These are phyloP conservation scores for Penicillium steckii DNA, from an alignment of 495 filamentous ascomycete genomes.

Conservation along the genomic window DNA sequence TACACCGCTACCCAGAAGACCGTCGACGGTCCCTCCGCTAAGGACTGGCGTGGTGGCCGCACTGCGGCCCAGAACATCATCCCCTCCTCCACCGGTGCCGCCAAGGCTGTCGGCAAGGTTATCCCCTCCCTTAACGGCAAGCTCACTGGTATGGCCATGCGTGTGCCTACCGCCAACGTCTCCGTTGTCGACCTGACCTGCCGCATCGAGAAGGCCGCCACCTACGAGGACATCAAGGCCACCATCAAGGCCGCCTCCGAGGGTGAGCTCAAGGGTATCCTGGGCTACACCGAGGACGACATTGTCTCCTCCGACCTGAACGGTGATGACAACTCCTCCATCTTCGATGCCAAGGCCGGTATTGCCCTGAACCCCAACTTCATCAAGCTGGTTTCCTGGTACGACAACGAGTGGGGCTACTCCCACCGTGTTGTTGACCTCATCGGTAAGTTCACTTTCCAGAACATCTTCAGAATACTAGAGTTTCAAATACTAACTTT, in stretches of 20 bases:
- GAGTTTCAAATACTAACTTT: too few relatives aligned
- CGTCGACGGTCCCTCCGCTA: constrained; percentile 92
- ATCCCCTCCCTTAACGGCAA: constrained; percentile 97
- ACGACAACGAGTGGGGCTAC: constrained; percentile 98
- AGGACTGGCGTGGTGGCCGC: constrained; percentile 99
- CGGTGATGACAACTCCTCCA: constrained; percentile 88
- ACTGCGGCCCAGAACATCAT: constrained; percentile 99
- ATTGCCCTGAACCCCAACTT: constrained; percentile 98
- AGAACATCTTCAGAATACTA: too few relatives aligned
- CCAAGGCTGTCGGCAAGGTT: constrained; percentile 99
- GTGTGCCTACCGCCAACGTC: constrained; percentile 97
- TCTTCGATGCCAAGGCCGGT: constrained; percentile 99
- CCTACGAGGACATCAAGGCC: constrained; percentile 93
- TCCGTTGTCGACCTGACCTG: constrained; percentile 96
- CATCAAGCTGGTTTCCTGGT: constrained; percentile 98
- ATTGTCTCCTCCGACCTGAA: constrained; percentile 91
- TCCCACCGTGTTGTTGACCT: constrained; percentile 98
- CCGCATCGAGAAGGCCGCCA: constrained; percentile 86
- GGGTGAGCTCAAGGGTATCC: constrained; percentile 83
- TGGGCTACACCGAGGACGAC: constrained; percentile 96
- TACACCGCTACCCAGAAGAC: constrained; percentile 99
- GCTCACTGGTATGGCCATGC: constrained; percentile 99
- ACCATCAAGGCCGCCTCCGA: constrained; percentile 86
- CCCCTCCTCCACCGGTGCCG: constrained; percentile 97
- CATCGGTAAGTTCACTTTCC: constrained; percentile 60